Evolutionary conservation across 805 yeast genomes (phyloP).

Genomic region (Wickerhamiella kurtzmanii): DNA sequence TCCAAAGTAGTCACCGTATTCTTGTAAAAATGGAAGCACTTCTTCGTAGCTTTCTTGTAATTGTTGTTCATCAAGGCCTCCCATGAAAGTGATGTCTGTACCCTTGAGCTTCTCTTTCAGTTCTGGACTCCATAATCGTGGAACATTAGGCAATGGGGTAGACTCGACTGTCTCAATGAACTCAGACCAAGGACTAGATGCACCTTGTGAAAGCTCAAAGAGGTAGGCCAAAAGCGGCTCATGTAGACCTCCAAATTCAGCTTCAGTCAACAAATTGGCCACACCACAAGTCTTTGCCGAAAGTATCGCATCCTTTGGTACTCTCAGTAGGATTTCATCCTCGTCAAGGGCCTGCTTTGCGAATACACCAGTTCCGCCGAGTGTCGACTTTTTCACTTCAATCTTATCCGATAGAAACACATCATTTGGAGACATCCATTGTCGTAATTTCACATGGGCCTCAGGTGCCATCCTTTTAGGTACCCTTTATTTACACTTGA

Average conservation of each 20-base stretch:
- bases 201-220: constrained; percentile 49
- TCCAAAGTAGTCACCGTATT: constrained; percentile 25
- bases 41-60: constrained; percentile 20
- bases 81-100: constrained; percentile 48
- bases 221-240: constrained; percentile 56
- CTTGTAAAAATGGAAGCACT: constrained; percentile 24
- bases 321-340: constrained; percentile 24
- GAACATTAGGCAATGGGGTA: constrained; percentile 33
- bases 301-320: constrained; percentile 26
- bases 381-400: constrained; percentile 33
- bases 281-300: constrained; percentile 33
- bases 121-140: constrained; percentile 48
- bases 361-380: constrained; percentile 68
- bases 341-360: constrained; percentile 32
- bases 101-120: constrained; percentile 39
- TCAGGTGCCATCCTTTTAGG: too few species aligned
- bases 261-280: constrained; percentile 53
- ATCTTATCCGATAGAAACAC: constrained; percentile 43
- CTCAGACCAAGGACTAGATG: constrained; percentile 67
- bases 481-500: too few species aligned
- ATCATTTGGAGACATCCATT: constrained; percentile 44
- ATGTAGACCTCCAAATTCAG: constrained; percentile 46
- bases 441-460: too few species aligned
- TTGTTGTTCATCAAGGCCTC: constrained; percentile 41
- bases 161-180: constrained; percentile 43